Conservation (phyloP, 306 rosid genomes). For the Cotoneaster glaucophyllus region DNA sequence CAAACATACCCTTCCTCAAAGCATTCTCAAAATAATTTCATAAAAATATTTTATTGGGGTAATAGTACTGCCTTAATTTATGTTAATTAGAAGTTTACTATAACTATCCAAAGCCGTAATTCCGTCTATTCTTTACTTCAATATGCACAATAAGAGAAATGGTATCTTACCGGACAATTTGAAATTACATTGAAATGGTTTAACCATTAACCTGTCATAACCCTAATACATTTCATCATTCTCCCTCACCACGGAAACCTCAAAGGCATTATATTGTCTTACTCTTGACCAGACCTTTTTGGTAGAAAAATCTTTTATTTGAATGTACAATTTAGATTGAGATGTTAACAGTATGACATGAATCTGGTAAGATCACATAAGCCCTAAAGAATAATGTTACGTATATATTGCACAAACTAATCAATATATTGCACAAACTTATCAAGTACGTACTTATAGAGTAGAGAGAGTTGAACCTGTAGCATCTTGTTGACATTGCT, state of each 20-base stretch:
- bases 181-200: not conserved
- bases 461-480: constrained; percentile 52
- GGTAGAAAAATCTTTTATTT: not conserved
- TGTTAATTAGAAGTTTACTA: not conserved
- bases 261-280: not conserved
- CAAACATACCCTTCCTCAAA: not conserved
- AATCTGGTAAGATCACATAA: not conserved
- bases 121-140: not conserved
- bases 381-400: not conserved
- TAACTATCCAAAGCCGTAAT: not conserved
- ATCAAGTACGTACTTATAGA: not conserved
- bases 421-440: not conserved
- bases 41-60: not conserved
- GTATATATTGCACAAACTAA: not conserved
- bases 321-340: not conserved
- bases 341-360: not conserved
- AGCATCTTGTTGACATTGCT: constrained; percentile 98
- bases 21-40: not conserved
- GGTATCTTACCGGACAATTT: not conserved
- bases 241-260: not conserved
- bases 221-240: not conserved
- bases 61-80: not conserved
- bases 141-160: not conserved
- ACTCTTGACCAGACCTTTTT: not conserved
- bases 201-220: not conserved